Evolutionary conservation across 2,329 filamentous ascomycete genomes (phyloP).

Genomic region (Scedosporium apiospermum): DNA sequence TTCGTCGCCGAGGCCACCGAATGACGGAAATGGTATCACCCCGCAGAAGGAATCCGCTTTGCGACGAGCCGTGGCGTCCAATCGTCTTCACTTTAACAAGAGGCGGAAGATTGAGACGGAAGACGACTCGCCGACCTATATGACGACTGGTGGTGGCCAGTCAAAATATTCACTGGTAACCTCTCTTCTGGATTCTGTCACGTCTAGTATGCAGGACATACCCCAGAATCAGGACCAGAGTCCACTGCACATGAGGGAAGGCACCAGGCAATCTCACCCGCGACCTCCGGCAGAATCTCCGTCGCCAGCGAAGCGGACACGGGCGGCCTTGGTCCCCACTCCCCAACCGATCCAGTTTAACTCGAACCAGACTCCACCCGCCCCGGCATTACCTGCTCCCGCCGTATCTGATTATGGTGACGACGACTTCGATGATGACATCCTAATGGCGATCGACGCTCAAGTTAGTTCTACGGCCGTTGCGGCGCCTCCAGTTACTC

Average conservation of each 20-base stretch:
- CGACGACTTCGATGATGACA: constrained; percentile 52
- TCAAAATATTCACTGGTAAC: constrained; percentile 50
- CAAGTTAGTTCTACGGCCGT: constrained; percentile 6
- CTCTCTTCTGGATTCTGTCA: constrained; percentile 58
- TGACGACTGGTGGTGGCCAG: constrained; percentile 21
- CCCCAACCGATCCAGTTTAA: neutral
- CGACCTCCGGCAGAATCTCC: constrained; percentile 25
- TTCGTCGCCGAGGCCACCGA: constrained; percentile 52
- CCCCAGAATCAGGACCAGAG: constrained; percentile 16
- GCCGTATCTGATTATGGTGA: constrained; percentile 42
- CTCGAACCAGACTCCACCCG: constrained; percentile 8
- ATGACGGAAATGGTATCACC: constrained; percentile 26
- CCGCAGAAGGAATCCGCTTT: constrained; percentile 20
- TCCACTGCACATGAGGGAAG: constrained; percentile 1
- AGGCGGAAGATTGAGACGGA: constrained; percentile 48
- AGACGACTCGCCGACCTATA: constrained; percentile 20
- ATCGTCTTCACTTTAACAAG: constrained; percentile 64
- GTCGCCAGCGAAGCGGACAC: constrained; percentile 30
- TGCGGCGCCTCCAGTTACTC: neutral
- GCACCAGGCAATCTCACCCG: neutral
- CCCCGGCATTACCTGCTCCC: constrained; percentile 9
- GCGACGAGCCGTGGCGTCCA: constrained; percentile 54
- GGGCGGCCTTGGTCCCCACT: neutral
- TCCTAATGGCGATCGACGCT: constrained; percentile 37
- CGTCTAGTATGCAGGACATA: constrained; percentile 37